Evolutionary conservation across 2,329 filamentous ascomycete species (phyloP).

Genomic region (Diaporthe sp.): DNA sequence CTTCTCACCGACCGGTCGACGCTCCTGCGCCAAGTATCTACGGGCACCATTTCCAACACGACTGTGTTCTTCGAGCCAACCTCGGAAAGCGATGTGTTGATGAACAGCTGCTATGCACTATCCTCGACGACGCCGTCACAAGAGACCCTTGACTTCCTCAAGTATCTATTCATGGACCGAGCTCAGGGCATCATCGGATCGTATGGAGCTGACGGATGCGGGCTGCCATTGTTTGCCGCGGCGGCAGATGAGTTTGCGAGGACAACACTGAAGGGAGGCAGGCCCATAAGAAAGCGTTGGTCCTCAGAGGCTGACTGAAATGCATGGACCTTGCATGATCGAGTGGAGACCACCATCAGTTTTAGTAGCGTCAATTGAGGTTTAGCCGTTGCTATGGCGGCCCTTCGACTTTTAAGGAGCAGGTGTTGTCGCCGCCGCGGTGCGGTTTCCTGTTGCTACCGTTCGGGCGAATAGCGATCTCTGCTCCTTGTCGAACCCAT

Average conservation of each 20-base stretch:
- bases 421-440: too few relatives aligned
- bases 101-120: constrained; percentile 38
- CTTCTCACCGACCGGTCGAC: constrained; percentile 40
- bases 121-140: constrained; percentile 1
- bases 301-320: neutral
- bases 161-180: constrained; percentile 22
- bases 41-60: constrained; percentile 20
- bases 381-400: too few relatives aligned
- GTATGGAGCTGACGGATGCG: constrained; percentile 17
- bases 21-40: constrained; percentile 36
- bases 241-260: constrained; percentile 24
- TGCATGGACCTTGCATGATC: neutral
- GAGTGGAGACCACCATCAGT: neutral
- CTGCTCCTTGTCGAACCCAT: too few relatives aligned
- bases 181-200: constrained; percentile 13
- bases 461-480: too few relatives aligned
- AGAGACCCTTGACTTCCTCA: constrained; percentile 26
- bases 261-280: constrained; percentile 12
- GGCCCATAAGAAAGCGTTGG: neutral
- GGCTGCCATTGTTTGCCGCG: constrained; percentile 24
- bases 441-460: too few relatives aligned
- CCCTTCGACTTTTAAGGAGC: too few relatives aligned
- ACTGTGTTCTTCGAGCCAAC: constrained; percentile 37
- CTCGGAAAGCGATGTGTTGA: constrained; percentile 25
- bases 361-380: neutral